These are phyloP conservation scores for Claviceps sp. DNA, from an alignment of 2,329 filamentous ascomycete genomes.

Conservation along the genomic window DNA sequence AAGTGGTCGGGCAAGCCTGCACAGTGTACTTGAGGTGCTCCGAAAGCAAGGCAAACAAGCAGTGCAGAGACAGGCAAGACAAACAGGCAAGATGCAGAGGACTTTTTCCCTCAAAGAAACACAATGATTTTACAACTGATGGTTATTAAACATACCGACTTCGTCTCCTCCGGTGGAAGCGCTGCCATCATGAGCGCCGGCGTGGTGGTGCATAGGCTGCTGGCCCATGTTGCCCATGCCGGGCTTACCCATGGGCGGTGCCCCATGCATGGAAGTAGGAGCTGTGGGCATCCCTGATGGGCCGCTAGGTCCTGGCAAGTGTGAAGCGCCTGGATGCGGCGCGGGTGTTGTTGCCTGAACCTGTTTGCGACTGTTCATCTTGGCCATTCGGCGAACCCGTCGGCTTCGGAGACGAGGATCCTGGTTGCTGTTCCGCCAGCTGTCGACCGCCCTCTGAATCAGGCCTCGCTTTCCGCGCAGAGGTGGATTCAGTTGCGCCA, in stretches of 20 bases:
- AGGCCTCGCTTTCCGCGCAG: slow-evolving; percentile 86
- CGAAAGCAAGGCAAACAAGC: slow-evolving; percentile 12
- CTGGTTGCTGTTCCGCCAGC: slow-evolving; percentile 98
- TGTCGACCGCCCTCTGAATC: slow-evolving; percentile 94
- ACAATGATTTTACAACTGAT: slow-evolving; percentile 51
- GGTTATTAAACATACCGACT: slow-evolving; percentile 90
- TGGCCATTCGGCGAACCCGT: slow-evolving; percentile 87
- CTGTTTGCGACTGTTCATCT: slow-evolving; percentile 79
- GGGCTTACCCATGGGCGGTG: slow-evolving; percentile 49
- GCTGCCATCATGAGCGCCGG: slow-evolving; percentile 34
- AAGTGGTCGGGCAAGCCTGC: slow-evolving; percentile 4
- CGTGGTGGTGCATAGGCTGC: slow-evolving; percentile 50
- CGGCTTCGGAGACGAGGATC: slow-evolving; percentile 83
- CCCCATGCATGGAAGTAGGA: slow-evolving; percentile 47
- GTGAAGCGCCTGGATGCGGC: slow-evolving; percentile 40
- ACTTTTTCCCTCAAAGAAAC: background rate
- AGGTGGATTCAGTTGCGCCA: slow-evolving; percentile 84
- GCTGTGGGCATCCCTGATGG: slow-evolving; percentile 50
- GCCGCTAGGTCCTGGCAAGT: slow-evolving; percentile 55
- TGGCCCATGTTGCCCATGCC: slow-evolving; percentile 51
- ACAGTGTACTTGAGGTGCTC: slow-evolving; percentile 9
- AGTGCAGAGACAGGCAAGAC: slow-evolving; percentile 23
- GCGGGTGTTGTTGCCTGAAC: slow-evolving; percentile 45
- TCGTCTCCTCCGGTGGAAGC: slow-evolving; percentile 60
- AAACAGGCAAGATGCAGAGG: slow-evolving; percentile 18